Evolutionary conservation across 176 grass and related monocot genomes (phyloP).

Genomic region (Bolboschoenus planiculmis): DNA sequence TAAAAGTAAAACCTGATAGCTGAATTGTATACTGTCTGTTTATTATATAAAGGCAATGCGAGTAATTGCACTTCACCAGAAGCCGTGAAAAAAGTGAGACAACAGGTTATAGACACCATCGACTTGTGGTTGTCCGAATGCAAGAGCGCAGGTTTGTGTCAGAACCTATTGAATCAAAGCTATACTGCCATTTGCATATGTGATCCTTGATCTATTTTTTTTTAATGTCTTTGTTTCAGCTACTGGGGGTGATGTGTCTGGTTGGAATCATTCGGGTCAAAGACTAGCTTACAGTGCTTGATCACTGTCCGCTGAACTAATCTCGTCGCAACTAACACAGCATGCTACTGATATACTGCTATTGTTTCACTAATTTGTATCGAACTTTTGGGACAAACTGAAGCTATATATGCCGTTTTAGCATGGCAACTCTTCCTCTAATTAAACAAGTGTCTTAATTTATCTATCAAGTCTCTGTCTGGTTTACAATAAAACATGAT

Average conservation of each 20-base stretch:
- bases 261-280: neutral
- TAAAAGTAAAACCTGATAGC: neutral
- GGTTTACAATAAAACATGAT: neutral
- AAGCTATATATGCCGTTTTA: neutral
- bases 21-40: constrained; percentile 15
- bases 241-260: neutral
- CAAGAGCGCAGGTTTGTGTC: constrained; percentile 30
- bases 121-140: constrained; percentile 82
- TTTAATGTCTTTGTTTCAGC: constrained; percentile 3
- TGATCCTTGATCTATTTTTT: neutral
- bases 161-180: neutral
- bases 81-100: constrained; percentile 55
- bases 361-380: neutral
- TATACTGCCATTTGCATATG: neutral
- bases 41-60: constrained; percentile 49
- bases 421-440: neutral
- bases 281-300: constrained; percentile 10
- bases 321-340: neutral
- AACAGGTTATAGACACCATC: constrained; percentile 54
- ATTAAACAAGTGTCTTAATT: neutral
- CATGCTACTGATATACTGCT: neutral
- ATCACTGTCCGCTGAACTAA: neutral
- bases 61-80: constrained; percentile 66
- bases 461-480: neutral
- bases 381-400: neutral